These are phyloP conservation scores for Solanum rostratum DNA, from an alignment of 257 asterid species.

Conservation along the genomic window DNA sequence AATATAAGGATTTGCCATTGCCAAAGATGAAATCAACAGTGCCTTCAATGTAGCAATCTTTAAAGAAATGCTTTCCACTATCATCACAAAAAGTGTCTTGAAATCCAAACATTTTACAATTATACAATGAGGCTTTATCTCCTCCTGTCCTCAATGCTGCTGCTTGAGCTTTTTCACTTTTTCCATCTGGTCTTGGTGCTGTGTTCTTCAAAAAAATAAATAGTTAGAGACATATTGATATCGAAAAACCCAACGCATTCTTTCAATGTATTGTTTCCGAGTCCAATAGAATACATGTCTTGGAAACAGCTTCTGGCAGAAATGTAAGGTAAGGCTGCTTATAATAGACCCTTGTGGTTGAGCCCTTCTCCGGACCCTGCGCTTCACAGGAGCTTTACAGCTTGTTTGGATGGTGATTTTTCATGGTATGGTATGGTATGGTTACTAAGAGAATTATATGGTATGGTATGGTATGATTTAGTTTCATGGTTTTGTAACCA, in stretches of 20 bases:
- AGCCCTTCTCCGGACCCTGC: too few relatives aligned
- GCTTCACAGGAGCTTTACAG: too few relatives aligned
- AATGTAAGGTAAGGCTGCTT: too few relatives aligned
- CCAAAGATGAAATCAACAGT: constrained; percentile 84
- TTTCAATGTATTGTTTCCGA: not conserved
- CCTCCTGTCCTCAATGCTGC: constrained; percentile 43
- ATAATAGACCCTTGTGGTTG: too few relatives aligned
- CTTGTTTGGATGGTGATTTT: too few relatives aligned
- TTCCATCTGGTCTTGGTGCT: constrained; percentile 54
- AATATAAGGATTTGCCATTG: constrained; percentile 40
- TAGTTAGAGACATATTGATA: not conserved
- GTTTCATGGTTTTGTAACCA: too few relatives aligned
- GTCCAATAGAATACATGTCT: not conserved
- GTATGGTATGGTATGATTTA: too few relatives aligned
- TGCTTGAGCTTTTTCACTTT: constrained; percentile 35
- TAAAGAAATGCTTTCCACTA: constrained; percentile 53
- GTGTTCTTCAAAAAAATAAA: constrained; percentile 19
- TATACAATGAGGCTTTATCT: constrained; percentile 43
- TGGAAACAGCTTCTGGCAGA: too few relatives aligned
- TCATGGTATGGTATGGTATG: too few relatives aligned
- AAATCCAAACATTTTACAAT: constrained; percentile 47
- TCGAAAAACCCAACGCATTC: not conserved
- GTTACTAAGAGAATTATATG: too few relatives aligned
- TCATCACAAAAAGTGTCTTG: constrained; percentile 81
- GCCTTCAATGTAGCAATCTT: constrained; percentile 84